Evolutionary conservation across 179 eudicot species (phyloP), one percentile per base, ranked within the genome.

Genomic region (Camellia oleifera): DNA sequence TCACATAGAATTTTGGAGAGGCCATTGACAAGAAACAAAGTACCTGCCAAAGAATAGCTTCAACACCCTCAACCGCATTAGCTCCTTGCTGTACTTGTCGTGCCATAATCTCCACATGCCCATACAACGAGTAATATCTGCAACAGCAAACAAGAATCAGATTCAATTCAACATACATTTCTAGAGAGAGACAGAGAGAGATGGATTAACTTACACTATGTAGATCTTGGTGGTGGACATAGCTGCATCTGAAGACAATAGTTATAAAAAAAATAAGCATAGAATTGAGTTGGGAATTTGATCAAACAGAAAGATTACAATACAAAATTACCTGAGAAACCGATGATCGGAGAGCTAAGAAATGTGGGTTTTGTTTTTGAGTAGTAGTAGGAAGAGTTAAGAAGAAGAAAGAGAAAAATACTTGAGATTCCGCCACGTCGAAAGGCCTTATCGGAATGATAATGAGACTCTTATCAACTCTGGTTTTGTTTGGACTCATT

Each of bases 41-140:
- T 78, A 86, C 91, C 87, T 74, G 83, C 91, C 91, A 88, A 7
- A 78, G 81, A 20, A 76, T 78, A 17, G 81, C 81, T 78, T 78
- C 81, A 17, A 78, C 81, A 15, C 76, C 81, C 46, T 78, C 74
- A 70, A 78, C 76, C 2, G 57, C 15, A 46, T 78, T 78, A 58
- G 81, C 81, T 70, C 81, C 81, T 69, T 61, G 2, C 42, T 78
- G 81, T 23, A 69, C 14, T 70, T 78, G 54, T 11, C 81, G 42
- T 0, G 76, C 81, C 81, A 78, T 69, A n/a, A 42, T 62, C 76
- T 78, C 81, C 48, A 70, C 81, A 70, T 78, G 81, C 18, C 81
- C 76, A 18, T 70, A 14, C 69, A 78, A 70, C 18, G 81, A 78
- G 54, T 78, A 78, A 45, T 42, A 78, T 44, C 81, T 78, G 69